These are phyloP conservation scores for Curvularia verruculosa DNA, from an alignment of 2,329 filamentous ascomycete genomes.

Conservation along the genomic window DNA sequence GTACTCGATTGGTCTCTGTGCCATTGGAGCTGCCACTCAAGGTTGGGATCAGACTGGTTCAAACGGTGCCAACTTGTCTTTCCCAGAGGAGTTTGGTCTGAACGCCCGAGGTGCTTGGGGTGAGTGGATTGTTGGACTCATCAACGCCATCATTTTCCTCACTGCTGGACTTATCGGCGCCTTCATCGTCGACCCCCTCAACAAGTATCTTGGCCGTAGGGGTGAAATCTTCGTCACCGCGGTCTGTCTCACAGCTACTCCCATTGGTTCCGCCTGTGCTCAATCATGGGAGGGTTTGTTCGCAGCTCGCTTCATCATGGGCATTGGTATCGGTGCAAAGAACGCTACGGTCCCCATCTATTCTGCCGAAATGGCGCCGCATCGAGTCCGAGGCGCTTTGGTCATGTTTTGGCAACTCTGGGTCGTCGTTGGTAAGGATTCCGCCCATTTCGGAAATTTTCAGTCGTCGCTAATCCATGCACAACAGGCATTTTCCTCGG, in stretches of 20 bases:
- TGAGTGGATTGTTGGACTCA: slow-evolving; percentile 43
- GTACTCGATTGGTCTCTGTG: slow-evolving; percentile 71
- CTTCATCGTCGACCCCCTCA: slow-evolving; percentile 43
- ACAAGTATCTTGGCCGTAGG: slow-evolving; percentile 46
- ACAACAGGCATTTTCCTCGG: slow-evolving; percentile 52
- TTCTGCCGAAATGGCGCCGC: slow-evolving; percentile 45
- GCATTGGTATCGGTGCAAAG: slow-evolving; percentile 44
- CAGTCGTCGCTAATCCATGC: slow-evolving; percentile 12
- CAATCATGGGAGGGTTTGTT: slow-evolving; percentile 48
- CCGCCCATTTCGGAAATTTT: slow-evolving; percentile 14
- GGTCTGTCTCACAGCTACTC: slow-evolving; percentile 44
- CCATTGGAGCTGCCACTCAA: slow-evolving; percentile 70
- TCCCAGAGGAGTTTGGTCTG: slow-evolving; percentile 63
- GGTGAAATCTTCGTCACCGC: slow-evolving; percentile 50
- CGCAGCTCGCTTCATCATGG: slow-evolving; percentile 46
- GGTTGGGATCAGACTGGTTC: slow-evolving; percentile 70
- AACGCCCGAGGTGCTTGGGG: slow-evolving; percentile 16
- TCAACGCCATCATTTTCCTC: slow-evolving; percentile 50
- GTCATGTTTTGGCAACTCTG: slow-evolving; percentile 51
- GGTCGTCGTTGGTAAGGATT: slow-evolving; percentile 41
- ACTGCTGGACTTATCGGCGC: slow-evolving; percentile 45
- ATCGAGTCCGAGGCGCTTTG: slow-evolving; percentile 44
- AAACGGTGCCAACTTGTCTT: slow-evolving; percentile 64
- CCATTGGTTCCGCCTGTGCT: slow-evolving; percentile 47
- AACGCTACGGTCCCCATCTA: slow-evolving; percentile 45